Conservation (phyloP, 805 yeast genomes). For the Yueomyces sp. region DNA sequence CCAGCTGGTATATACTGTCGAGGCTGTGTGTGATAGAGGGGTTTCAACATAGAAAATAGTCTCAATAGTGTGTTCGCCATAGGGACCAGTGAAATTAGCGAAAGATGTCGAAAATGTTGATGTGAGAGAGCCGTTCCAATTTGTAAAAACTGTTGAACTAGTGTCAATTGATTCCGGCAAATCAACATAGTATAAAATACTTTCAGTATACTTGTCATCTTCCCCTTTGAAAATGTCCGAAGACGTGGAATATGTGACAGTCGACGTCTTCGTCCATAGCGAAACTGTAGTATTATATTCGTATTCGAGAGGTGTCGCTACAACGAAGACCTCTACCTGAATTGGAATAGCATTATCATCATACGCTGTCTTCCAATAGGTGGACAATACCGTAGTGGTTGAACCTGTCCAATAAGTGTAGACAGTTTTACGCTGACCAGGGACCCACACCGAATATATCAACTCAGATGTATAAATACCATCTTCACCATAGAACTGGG, state of each 20-base stretch:
- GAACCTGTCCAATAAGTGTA: not conserved
- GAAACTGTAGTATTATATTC: not conserved
- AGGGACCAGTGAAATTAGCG: not conserved
- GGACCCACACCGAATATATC: not conserved
- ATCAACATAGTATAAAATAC: too few relatives aligned
- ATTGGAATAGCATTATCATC: not conserved
- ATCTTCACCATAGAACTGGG: not conserved
- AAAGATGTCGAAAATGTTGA: not conserved
- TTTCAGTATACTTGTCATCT: too few relatives aligned
- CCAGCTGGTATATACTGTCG: not conserved
- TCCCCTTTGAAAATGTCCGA: too few relatives aligned
- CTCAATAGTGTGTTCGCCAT: not conserved
- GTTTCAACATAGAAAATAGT: not conserved
- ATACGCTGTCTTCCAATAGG: not conserved
- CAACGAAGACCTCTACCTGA: not conserved
- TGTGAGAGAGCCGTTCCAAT: too few relatives aligned
- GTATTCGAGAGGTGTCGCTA: not conserved
- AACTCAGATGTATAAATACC: not conserved
- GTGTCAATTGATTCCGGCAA: too few relatives aligned
- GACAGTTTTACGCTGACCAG: not conserved
- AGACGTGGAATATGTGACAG: not conserved
- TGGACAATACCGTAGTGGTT: not conserved
- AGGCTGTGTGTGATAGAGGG: not conserved
- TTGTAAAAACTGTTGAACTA: too few relatives aligned
- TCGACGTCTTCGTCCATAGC: not conserved